Base-by-base conservation (phyloP, 345 rosid genomes). In the Eucalyptus curtisii region DNA sequence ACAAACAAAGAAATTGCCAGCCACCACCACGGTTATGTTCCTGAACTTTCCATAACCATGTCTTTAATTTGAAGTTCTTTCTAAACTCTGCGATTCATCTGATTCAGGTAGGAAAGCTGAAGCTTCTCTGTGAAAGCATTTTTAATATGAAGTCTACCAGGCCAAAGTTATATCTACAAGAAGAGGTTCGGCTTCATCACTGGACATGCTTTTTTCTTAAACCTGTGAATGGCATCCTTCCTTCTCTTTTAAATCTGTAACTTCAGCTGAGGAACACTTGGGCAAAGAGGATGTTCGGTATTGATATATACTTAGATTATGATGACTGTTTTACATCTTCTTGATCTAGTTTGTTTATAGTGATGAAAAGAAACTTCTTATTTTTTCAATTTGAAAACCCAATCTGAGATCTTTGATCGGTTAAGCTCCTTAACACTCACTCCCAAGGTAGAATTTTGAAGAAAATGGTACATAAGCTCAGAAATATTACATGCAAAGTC, bases 91-190 rank as follows among this genome's bases (percentile, higher is more conserved):
- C 2, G 8, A 22, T 84, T 50, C 20, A 31, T 79, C 82, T 33
- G 22, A 90, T 85, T 87, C 90, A 97, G 99, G 94, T 96, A 87
- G 98, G 97, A 89, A 98, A 96, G 95, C 92, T 98, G 53, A 98
- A 95, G 90, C 92, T 92, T 59, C 94, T 98, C 48, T 97, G 97
- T 91, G 98, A 95, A 90, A 96, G 91, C 88, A 94, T 97, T 90
- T 96, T 95, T 92, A 96, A 94, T 86, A 95, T 97, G 84, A 94
- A 93, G 93, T 92, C 94, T 2, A 85, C 90, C 86, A 94, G 92
- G 93, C 93, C 92, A 81, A 95, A 92, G 89, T 49, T 98, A 59
- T 95, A 91, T 91, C 93, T 97, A 49, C 91, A 94, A 88, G 98
- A 98, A 88, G 94, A 96, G 99, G 99, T 97, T 71, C 48, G 13